Base-by-base conservation (phyloP, 495 filamentous ascomycete species). In the Aspergillus baeticus region DNA sequence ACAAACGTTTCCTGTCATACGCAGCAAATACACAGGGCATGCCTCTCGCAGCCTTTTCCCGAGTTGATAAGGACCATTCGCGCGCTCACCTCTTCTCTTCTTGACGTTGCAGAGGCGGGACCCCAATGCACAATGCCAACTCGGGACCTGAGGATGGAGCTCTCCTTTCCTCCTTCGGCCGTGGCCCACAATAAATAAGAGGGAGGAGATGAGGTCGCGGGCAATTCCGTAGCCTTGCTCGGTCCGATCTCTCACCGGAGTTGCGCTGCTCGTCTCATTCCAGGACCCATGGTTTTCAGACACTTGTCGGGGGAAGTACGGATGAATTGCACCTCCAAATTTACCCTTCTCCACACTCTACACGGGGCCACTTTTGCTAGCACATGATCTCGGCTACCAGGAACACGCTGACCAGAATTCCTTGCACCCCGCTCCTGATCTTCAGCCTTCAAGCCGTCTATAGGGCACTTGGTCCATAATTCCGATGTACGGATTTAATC, bases 371-470 rank as follows among this genome's bases (percentile, higher is more conserved):
- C 8, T 8, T 29, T 29, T 29, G 26, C 26, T 17, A 43, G 46
- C 51, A 55, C 47, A 50, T 51, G 51, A 55, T 55, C 46, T 55
- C 55, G 51, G 55, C 44, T 57, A n/a, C n/a, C n/a, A 36, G 18
- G 47, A 22, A 34, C 26, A 29, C 31, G 44, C 31, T 42, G 51
- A 37, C 7, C 42, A 29, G 42, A 29, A 43, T 21, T 51, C 26
- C 23, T 21, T 31, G 13, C 37, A 43, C 21, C 37, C 37, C 56
- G 56, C 61, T 48, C 61, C 8, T 29, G 4, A 29, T 29, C 4
- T 29, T 29, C 26, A 29, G 26, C 26, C 26, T 29, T 8, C 26
- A 29, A 29, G 26, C 8, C 26, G 8, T 4, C 26, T 29, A 29
- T n/a, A 29, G 26, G 8, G 26, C 26, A 29, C 26, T 29, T 29